Conservation (phyloP, 169 alveolate species). For the Sarcocystis neurona region DNA sequence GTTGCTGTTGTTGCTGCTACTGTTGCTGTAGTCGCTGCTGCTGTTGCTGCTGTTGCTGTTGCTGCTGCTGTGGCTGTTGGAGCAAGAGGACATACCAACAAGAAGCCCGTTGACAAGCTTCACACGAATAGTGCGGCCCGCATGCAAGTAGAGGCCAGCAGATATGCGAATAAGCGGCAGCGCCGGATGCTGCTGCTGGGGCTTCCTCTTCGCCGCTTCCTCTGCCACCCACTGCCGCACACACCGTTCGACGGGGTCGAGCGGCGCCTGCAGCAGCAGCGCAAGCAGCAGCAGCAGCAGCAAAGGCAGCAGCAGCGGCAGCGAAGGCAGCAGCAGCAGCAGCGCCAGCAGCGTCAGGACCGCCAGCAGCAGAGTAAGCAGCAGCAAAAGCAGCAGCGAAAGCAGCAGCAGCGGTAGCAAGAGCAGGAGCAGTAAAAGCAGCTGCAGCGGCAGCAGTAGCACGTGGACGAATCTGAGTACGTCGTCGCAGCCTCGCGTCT, state of each 20-base stretch:
- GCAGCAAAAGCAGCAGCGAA: background rate
- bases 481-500: too few relatives aligned
- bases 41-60: too few relatives aligned
- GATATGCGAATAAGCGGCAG: background rate
- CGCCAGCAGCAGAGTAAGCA: background rate
- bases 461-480: too few relatives aligned
- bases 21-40: too few relatives aligned
- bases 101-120: background rate
- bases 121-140: background rate
- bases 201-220: too few relatives aligned
- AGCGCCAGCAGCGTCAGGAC: background rate
- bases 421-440: background rate
- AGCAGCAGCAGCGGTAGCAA: background rate
- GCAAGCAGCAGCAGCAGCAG: background rate
- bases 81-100: background rate
- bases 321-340: background rate
- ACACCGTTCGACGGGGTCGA: constrained; percentile 2
- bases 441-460: background rate
- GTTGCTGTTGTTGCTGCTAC: too few relatives aligned
- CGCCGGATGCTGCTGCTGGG: too few relatives aligned
- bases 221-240: background rate
- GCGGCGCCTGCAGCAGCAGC: background rate
- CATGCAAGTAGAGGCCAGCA: background rate
- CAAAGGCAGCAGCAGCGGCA: background rate
- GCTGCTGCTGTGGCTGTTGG: background rate